Base-by-base conservation (phyloP, 2,329 filamentous ascomycete species). In the Keithomyces neogunnii region DNA sequence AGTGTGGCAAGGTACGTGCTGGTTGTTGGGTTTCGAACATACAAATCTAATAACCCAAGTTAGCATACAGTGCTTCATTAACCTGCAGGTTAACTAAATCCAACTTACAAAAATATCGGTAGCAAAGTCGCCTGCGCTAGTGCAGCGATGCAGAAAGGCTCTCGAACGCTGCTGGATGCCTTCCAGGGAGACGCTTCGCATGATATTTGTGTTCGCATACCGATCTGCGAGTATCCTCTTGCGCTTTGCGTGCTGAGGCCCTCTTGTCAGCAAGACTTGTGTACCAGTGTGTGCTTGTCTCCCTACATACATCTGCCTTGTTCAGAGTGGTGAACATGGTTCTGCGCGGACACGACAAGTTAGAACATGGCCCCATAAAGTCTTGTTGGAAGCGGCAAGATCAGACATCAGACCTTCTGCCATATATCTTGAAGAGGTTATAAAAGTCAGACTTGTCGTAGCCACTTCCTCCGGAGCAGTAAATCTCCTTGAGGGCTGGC, bases 401-500 rank as follows among this genome's bases (percentile, higher is more conserved):
- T 29, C 4, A 13, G 10, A 4, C 2, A 13, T 59, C 69, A 51
- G 62, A 78, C 77, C 77, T 76, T 53, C 73, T 72, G 9, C 74
- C 77, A 56, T 79, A 84, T 3, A 82, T 70, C 51, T 62, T 75
- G 55, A 85, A 85, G 19, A 85, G 63, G 54, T 81, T 67, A 59
- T 85, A 85, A 57, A 84, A 84, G 51, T 80, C 76, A 0, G 80
- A 82, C 68, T 84, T 85, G 60, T 85, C 79, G 60, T 80, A 85
- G 29, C 81, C 81, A 59, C 79, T 83, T 3, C 81, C 81, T 0
- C 76, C 75, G 0, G 77, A 77, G 56, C 75, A 74, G 63, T 85
- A 86, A 45, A 75, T 72, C 35, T 75, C 70, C 56, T 68, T 66
- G 66, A 69, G 73, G 2, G 60, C 60, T 3, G 63, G 52, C 5